Base-by-base conservation (phyloP, 306 rosid genomes). In the Pyrus betulifolia region DNA sequence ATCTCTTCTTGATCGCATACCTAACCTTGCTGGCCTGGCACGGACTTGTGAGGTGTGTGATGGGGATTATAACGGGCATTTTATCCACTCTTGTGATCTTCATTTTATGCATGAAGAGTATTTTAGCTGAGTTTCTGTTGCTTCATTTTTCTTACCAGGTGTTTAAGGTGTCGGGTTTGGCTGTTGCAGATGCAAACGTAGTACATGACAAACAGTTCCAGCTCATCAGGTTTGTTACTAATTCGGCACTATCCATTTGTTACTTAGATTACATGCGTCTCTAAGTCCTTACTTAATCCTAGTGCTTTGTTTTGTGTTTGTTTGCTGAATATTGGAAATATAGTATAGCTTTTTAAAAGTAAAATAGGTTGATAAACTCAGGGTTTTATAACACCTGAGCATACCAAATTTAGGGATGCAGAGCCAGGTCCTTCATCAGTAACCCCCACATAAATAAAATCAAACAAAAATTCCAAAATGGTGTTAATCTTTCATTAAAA, bases 11-110 rank as follows among this genome's bases (percentile, higher is more conserved):
- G 97, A 95, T 84, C 98, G 98, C 60, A 88, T 95, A 83, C 98
- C 98, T 76, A 95, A 95, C 79, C 93, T 95, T 75, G 97, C 98
- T 19, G 98, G 98, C 52, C 83, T 95, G 86, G 95, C 97, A 57
- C 91, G 98, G 69, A 90, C 98, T 54, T 95, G 98, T 71, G 98
- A 90, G 93, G 98, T 94, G 63, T 72, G 85, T 79, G 59, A 12
- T 40, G 19, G 38, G 55, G 35, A 17, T 27, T 52, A 14, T 15
- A 15, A 31, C 14, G 8, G 9, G 10, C 70, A 11, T 23, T 76
- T 76, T 60, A 21, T 40, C 40, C 17, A 40, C 49, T 70, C 55
- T 28, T 65, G 11, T 14, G 14, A 64, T 51, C 77, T n/a, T 69
- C 4, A 11, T 28, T 11, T 79, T 71, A 35, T 62, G 28, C 66